Evolutionary conservation across 257 asterid genomes (phyloP).

Genomic region (Ilex aquifolium): DNA sequence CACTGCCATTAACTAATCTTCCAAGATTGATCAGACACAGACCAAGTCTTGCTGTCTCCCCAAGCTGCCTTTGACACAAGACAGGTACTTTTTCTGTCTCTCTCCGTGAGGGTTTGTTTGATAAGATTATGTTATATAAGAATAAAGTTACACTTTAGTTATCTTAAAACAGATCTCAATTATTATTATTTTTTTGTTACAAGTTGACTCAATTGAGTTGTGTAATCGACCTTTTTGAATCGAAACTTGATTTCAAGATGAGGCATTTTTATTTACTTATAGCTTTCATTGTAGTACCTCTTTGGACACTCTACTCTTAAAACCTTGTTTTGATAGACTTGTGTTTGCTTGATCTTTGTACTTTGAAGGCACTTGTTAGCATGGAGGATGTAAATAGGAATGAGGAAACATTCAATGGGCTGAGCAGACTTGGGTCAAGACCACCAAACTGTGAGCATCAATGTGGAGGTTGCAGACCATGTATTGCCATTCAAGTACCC

Average conservation of each 20-base stretch:
- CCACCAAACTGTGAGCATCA: conserved; percentile 35
- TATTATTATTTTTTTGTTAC: no score
- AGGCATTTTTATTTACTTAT: no score
- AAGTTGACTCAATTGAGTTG: no score
- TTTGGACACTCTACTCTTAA: no score
- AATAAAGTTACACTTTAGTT: no score
- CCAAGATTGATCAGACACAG: conserved; percentile 1
- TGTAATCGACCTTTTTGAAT: no score
- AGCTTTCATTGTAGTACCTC: no score
- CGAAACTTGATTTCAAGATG: no score
- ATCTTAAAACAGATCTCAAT: no score
- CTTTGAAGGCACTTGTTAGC: not conserved
- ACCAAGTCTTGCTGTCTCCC: not conserved
- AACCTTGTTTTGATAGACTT: no score
- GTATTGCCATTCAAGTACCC: conserved; percentile 28
- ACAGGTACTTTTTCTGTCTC: not conserved
- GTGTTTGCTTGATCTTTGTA: no score
- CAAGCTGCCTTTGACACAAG: conserved; percentile 1
- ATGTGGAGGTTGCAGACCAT: conserved; percentile 32
- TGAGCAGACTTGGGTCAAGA: conserved; percentile 23
- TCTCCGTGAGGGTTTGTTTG: not conserved
- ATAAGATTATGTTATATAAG: no score
- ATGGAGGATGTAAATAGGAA: not conserved
- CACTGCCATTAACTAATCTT: not conserved
- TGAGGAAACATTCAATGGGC: not conserved